Conservation (phyloP, 768 basidiomycete genomes). For the Calocybe indica region DNA sequence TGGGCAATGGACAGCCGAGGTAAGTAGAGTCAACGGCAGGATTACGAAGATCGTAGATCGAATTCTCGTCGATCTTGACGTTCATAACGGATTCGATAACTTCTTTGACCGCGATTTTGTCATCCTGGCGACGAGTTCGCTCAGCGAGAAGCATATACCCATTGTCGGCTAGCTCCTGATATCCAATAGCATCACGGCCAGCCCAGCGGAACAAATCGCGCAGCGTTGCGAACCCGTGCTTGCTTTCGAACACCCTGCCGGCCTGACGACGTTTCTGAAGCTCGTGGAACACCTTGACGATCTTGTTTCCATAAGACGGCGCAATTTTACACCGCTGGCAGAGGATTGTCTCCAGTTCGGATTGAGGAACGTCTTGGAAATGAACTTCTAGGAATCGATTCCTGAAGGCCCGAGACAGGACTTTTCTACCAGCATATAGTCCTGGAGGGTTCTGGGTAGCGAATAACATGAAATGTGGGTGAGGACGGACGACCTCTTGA, state of each 20-base stretch:
- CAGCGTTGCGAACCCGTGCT: slow-evolving; percentile 93
- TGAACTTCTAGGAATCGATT: slow-evolving; percentile 98
- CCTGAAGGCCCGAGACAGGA: slow-evolving; percentile 91
- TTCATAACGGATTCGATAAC: slow-evolving; percentile 89
- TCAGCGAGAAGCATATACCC: slow-evolving; percentile 98
- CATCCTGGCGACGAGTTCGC: slow-evolving; percentile 77
- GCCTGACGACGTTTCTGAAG: slow-evolving; percentile 89
- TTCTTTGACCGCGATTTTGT: slow-evolving; percentile 85
- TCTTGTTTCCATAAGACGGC: slow-evolving; percentile 86
- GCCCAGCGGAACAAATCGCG: slow-evolving; percentile 99
- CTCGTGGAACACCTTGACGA: slow-evolving; percentile 89
- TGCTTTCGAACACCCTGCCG: slow-evolving; percentile 93
- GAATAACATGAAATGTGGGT: slow-evolving; percentile 96
- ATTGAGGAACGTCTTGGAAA: slow-evolving; percentile 94
- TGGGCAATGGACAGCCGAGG: slow-evolving; percentile 51
- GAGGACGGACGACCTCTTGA: slow-evolving; percentile 88
- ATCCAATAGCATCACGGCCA: slow-evolving; percentile 79
- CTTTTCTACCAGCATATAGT: slow-evolving; percentile 90
- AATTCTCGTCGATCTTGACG: slow-evolving; percentile 69
- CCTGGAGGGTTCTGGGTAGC: slow-evolving; percentile 98
- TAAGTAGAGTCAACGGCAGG: slow-evolving; percentile 33
- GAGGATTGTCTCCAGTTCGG: slow-evolving; percentile 90
- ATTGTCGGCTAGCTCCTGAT: slow-evolving; percentile 90
- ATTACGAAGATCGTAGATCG: slow-evolving; percentile 57
- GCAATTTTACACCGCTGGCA: slow-evolving; percentile 89